These are phyloP conservation scores for Dactylis glomerata DNA, from an alignment of 176 grass and related monocot genomes.

Conservation along the genomic window DNA sequence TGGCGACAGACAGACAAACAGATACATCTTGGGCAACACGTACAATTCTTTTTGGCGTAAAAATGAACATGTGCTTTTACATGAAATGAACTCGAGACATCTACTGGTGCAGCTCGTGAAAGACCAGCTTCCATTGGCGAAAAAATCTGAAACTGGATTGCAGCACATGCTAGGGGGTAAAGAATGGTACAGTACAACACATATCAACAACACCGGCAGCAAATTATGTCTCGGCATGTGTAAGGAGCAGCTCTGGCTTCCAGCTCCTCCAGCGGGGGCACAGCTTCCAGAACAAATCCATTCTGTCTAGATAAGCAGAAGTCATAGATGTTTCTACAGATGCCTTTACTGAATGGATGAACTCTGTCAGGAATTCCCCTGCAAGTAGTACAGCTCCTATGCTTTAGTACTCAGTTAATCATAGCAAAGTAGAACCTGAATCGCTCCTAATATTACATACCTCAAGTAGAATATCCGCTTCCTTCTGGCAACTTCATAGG, in stretches of 20 bases:
- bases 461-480: constrained; percentile 77
- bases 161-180: constrained; percentile 14
- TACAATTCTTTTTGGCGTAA: not conserved
- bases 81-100: constrained; percentile 18
- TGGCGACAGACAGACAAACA: not conserved
- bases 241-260: constrained; percentile 69
- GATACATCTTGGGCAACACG: not conserved
- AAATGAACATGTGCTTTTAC: constrained; percentile 34
- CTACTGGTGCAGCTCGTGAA: constrained; percentile 24
- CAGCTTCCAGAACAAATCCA: constrained; percentile 57
- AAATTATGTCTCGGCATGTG: constrained; percentile 71
- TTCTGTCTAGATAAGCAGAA: constrained; percentile 65
- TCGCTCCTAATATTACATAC: constrained; percentile 36
- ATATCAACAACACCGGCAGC: constrained; percentile 81
- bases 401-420: not conserved
- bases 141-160: constrained; percentile 2
- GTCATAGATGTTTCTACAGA: constrained; percentile 62
- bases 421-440: not conserved
- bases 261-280: constrained; percentile 68
- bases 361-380: constrained; percentile 83
- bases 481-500: constrained; percentile 86
- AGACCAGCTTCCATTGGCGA: constrained; percentile 26
- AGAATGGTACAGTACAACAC: constrained; percentile 30
- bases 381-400: constrained; percentile 20
- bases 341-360: constrained; percentile 84